phyloP scores from a whole-genome alignment of 768 basidiomycete genomes.

The Pleurotus cornucopiae region DNA sequence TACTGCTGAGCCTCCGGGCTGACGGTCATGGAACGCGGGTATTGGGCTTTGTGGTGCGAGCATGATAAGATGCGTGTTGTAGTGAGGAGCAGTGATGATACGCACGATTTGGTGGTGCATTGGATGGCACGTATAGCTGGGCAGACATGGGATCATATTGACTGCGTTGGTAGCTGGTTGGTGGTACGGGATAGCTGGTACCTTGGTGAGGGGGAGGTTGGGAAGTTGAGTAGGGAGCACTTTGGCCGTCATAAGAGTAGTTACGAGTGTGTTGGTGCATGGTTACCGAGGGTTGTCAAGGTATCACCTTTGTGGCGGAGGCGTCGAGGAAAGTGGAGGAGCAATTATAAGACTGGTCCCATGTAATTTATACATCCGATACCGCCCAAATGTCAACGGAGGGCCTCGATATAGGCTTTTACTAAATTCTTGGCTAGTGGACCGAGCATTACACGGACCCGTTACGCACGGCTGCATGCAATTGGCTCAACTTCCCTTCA shows the following conservation, averaged over 20 bases:
- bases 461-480: constrained; percentile 5
- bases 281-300: constrained; percentile 16
- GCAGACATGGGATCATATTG: constrained; percentile 3
- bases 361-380: constrained; percentile 20
- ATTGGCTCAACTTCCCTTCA: constrained; percentile 3
- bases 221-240: constrained; percentile 19
- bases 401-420: constrained; percentile 3
- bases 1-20: constrained; percentile 7
- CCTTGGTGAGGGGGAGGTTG: constrained; percentile 7
- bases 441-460: constrained; percentile 6
- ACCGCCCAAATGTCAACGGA: constrained; percentile 33
- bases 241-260: constrained; percentile 38
- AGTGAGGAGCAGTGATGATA: no score
- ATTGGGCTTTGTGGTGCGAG: constrained; percentile 23
- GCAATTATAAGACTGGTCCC: background rate
- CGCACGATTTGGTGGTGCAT: constrained; percentile 7
- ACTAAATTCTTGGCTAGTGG: constrained; percentile 6
- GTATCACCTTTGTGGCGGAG: constrained; percentile 18
- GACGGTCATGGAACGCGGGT: constrained; percentile 19
- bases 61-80: background rate
- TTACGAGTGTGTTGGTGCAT: constrained; percentile 38
- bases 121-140: constrained; percentile 5
- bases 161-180: background rate
- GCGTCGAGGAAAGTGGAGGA: constrained; percentile 9
- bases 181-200: constrained; percentile 2